Percentiles rank a stretch among this genome's conserved stretches.
phyloP scores from a whole-genome alignment of 352 stramenopile species.

The Phytopythium oedochilum region DNA sequence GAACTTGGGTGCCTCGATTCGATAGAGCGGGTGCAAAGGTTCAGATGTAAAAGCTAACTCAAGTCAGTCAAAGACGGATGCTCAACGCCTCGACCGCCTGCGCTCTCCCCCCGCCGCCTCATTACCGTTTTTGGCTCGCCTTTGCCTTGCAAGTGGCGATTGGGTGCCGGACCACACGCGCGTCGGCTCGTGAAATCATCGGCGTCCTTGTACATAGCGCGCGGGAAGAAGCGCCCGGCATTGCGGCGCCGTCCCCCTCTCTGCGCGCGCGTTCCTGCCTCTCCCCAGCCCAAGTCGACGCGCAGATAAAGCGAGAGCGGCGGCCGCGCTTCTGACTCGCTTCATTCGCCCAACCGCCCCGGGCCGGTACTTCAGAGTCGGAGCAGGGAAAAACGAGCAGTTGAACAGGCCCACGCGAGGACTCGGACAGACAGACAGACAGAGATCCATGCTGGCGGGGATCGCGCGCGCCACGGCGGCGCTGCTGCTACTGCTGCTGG shows the following conservation, averaged over 20 bases:
- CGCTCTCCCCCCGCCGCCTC: neutral
- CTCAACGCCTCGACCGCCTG: neutral
- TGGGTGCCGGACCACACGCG: no score
- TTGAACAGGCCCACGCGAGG: neutral
- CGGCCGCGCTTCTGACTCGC: neutral
- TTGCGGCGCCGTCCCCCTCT: neutral
- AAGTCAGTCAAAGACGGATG: neutral
- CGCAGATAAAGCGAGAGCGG: neutral
- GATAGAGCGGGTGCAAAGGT: neutral
- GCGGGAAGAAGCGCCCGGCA: neutral
- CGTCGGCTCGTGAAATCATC: no score
- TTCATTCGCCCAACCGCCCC: neutral
- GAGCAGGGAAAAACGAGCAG: no score
- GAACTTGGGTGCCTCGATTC: no score
- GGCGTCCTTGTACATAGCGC: neutral
- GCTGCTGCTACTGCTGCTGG: slow-evolving; percentile 3
- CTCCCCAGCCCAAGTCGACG: neutral
- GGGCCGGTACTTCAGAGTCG: neutral
- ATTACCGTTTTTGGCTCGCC: slow-evolving; percentile 2
- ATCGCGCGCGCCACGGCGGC: neutral
- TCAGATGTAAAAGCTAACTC: neutral
- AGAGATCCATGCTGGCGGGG: neutral
- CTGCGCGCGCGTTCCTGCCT: neutral
- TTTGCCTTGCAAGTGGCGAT: neutral
- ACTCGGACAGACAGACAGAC: neutral